Base-by-base conservation (phyloP, 2,329 filamentous ascomycete species). In the Fusarium succisae region DNA sequence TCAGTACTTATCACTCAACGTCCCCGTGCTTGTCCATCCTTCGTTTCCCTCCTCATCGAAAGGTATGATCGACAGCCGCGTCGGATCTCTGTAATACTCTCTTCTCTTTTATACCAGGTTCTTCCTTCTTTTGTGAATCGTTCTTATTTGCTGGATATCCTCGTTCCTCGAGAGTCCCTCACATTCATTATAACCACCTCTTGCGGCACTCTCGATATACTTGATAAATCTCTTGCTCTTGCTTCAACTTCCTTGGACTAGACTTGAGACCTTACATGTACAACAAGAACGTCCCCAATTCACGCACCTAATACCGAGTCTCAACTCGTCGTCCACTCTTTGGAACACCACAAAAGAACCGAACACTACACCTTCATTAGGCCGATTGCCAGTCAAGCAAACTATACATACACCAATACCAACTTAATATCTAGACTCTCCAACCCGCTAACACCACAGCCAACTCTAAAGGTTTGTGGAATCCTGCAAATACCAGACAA, bases 71-170 rank as follows among this genome's bases (percentile, higher is more conserved):
- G 84, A 83, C 84, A 86, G 79, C 84, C 81, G 82, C 76, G 83
- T 85, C 80, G 81, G 82, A 83, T 82, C 81, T 81, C 81, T 82
- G 81, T 86, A 82, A 83, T 84, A 80, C 81, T 83, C 72, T 83
- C 67, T 83, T 83, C 81, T 82, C 82, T 83, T 84, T 83, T 81
- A 84, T 85, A 83, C 82, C 82, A 82, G 83, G 83, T 85, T 86
- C 84, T 84, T 86, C 81, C 83, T 85, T 86, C 82, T 83, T 86
- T 85, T 82, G 79, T 83, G 82, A 82, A 82, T 86, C 81, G 82
- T 77, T 80, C 77, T 77, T 78, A 79, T 79, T 81, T 82, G 81
- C 84, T 81, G 85, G 84, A 84, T 82, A 79, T 79, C 77, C 80
- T 82, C 79, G 72, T 74, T 74, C 74, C 38, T 76, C 68, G 79